Evolutionary conservation across 139 green algal genomes (phyloP), one percentile per base, ranked within the genome.

Genomic region (Asterochloris erici): DNA sequence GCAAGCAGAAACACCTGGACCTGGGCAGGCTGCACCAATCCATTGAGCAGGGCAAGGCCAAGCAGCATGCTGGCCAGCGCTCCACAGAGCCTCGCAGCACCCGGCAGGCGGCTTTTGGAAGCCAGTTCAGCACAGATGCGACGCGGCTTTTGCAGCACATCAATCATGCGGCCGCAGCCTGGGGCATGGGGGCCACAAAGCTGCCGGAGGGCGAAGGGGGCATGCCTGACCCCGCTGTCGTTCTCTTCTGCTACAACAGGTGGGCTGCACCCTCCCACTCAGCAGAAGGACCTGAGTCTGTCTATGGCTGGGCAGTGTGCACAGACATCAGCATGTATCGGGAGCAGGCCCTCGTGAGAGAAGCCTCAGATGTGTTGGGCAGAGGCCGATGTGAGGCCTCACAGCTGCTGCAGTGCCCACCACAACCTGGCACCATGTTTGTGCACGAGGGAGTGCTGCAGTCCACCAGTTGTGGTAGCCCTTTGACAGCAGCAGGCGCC

Each of bases 201-300:
- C 38, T 54, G 38, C 38, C 38, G 38, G 38, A 54, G 38, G 38
- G 38, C 38, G 6, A 54, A 54, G 10, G 16, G 16, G 68, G 38
- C 0, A 64, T 89, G 79, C 28, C 77, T 14, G 79, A 88, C 79
- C 74, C 84, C 16, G 87, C 87, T 16, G 80, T 90, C n/a, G 68
- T 90, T 10, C 60, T 90, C 9, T 88, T 88, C n/a, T 83, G 74
- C 70, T 90, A 81, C 76, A 87, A 90, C 79, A 81, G 87, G 19
- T 74, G 12, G 23, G 71, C 17, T 60, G 24, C 29, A 27, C 23
- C 19, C 71, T 77, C 14, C 19, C 2, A 77, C 23, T 38, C 23
- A 60, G 21, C 71, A 19, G 23, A 54, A 6, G 19, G 2, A 26
- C 71, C 28, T 6, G 24, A 54, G 4, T 54, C 38, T 54, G 38